Base-by-base conservation (phyloP, 331 rosid species). In the Quercus tomentella region DNA sequence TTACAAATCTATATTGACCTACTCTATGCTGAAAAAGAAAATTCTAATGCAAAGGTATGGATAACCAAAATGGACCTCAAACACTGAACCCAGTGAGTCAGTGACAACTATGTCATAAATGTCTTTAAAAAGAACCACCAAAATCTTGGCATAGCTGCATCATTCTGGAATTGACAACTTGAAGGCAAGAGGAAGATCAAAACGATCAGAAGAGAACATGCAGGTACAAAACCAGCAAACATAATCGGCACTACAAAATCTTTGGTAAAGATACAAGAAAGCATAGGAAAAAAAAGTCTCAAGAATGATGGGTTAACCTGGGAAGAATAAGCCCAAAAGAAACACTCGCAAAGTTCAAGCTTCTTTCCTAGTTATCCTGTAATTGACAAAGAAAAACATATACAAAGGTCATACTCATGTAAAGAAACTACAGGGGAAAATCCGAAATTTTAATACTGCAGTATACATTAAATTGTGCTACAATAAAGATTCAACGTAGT, bases 281-380 rank as follows among this genome's bases (percentile, higher is more conserved):
- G 43, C 30, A 71, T 61, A 30, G 7, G 71, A 35, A 56, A 45
- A 74, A 45, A 55, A 23, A 3, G 14, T 69, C 75, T 41, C 83
- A 66, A 74, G 68, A 75, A 61, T 31, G 57, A 22, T 23, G 5
- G 10, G 77, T 28, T 65, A 71, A 70, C 31, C 61, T 60, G 22
- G 73, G 60, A 76, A 65, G 80, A 55, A 56, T 75, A 80, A 49
- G 41, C 80, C 92, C 89, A 28, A 49, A 30, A 75, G 67, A 76
- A 81, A 33, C 58, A 73, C 83, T 63, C 10, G 79, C 83, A 63
- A 49, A 62, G 35, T 70, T 94, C 77, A 95, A 86, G 96, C 96
- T 84, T 95, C 97, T 87, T 90, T 95, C 88, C 91, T 86, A 28
- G 94, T 91, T 84, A 94, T 90, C 93, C 98, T 94, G 93, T 65